These are phyloP conservation scores for Rehmannia glutinosa DNA, from an alignment of 257 asterid species.

Conservation along the genomic window DNA sequence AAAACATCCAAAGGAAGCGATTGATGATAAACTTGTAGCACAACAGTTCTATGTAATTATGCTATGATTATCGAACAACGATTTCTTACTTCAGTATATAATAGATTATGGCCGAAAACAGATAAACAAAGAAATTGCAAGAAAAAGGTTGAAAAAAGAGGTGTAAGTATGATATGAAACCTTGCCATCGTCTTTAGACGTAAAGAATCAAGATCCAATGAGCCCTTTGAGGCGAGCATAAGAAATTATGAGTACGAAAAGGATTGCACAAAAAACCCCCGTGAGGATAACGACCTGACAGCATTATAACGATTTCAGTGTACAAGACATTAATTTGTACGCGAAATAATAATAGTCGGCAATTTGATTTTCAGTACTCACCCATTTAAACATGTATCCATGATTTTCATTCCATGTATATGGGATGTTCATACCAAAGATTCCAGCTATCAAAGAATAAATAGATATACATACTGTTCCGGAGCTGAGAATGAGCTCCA, in stretches of 20 bases:
- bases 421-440: conserved; percentile 92
- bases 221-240: conserved; percentile 82
- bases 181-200: neutral
- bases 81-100: no score
- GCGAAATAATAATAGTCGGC: no score
- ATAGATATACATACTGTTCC: conserved; percentile 62
- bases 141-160: neutral
- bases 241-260: conserved; percentile 46
- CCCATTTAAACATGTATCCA: conserved; percentile 91
- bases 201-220: conserved; percentile 51
- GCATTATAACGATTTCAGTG: no score
- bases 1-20: no score
- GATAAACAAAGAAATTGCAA: no score
- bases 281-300: conserved; percentile 50
- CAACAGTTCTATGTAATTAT: no score
- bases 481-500: conserved; percentile 86
- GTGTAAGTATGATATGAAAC: neutral
- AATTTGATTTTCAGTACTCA: conserved; percentile 13
- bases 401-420: conserved; percentile 60
- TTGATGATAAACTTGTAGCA: no score
- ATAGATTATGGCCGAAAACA: no score
- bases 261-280: conserved; percentile 24
- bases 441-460: conserved; percentile 64
- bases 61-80: no score
- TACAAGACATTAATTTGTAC: no score